Conservation (phyloP, 2,329 filamentous ascomycete genomes). For the Colletotrichum filicis region DNA sequence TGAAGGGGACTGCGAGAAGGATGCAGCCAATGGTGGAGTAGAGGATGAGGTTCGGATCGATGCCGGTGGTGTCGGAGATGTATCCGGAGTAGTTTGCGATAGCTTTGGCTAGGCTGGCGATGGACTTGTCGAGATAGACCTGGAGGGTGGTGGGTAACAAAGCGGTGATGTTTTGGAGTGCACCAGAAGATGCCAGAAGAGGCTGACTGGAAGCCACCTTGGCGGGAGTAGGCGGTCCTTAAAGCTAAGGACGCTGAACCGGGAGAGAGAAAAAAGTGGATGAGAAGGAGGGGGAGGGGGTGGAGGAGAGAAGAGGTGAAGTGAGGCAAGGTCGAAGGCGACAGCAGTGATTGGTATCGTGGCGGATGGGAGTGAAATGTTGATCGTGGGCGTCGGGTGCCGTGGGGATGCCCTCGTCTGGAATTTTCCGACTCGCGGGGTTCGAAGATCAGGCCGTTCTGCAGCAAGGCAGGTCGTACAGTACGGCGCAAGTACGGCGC, state of each 20-base stretch:
- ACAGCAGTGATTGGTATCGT: constrained; percentile 2
- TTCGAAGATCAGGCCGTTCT: constrained; percentile 31
- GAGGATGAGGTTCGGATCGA: constrained; percentile 58
- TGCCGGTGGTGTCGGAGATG: constrained; percentile 60
- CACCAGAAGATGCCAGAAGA: constrained; percentile 71
- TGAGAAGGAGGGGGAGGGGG: constrained; percentile 16
- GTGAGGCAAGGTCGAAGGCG: constrained; percentile 28
- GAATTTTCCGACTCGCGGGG: constrained; percentile 27
- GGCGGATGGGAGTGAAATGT: constrained; percentile 11
- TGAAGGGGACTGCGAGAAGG: constrained; percentile 59
- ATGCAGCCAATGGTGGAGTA: constrained; percentile 63
- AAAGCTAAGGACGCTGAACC: constrained; percentile 37
- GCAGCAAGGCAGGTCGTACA: constrained; percentile 12
- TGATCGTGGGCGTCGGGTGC: constrained; percentile 11
- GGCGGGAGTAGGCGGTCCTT: constrained; percentile 48
- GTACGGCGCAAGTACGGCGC: neutral
- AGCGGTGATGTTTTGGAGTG: constrained; percentile 68
- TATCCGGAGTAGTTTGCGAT: constrained; percentile 62
- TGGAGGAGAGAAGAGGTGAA: constrained; percentile 23
- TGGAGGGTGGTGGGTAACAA: constrained; percentile 58
- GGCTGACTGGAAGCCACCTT: constrained; percentile 72
- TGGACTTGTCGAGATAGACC: constrained; percentile 64
- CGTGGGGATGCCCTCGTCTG: constrained; percentile 34
- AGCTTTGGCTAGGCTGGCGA: constrained; percentile 59
- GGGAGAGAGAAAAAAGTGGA: constrained; percentile 12